These are phyloP conservation scores for Capniomyces stellatus DNA, from an alignment of 371 early-diverging fungal genomes.

Conservation along the genomic window DNA sequence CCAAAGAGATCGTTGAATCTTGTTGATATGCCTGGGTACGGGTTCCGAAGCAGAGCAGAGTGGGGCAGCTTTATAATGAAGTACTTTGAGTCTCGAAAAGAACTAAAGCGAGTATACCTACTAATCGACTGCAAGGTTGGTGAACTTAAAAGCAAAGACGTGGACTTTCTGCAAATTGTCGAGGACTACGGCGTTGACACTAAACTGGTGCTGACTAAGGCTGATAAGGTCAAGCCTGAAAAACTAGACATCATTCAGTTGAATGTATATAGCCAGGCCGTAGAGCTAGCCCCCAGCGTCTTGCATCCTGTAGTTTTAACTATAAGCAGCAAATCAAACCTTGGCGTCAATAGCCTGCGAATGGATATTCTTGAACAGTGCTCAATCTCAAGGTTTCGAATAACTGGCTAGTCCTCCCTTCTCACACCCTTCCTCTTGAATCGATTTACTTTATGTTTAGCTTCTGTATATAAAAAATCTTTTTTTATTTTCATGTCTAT, in stretches of 20 bases:
- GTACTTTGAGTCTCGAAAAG: conserved; percentile 36
- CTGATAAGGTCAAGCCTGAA: conserved; percentile 28
- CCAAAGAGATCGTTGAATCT: conserved; percentile 25
- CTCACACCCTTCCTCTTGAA: too few species aligned
- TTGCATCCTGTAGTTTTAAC: conserved; percentile 6
- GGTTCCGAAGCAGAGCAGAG: conserved; percentile 44
- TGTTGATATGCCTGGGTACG: conserved; percentile 76
- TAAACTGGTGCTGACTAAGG: conserved; percentile 38
- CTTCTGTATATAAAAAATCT: too few species aligned
- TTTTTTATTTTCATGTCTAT: neutral
- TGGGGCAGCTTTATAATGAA: conserved; percentile 51
- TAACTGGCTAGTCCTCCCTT: too few species aligned
- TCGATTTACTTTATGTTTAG: too few species aligned
- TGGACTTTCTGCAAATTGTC: conserved; percentile 33
- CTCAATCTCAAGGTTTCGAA: too few species aligned
- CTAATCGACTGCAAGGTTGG: conserved; percentile 48
- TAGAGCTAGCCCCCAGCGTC: conserved; percentile 9
- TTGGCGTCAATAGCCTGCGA: conserved; percentile 12
- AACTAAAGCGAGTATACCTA: conserved; percentile 42
- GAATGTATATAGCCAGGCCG: conserved; percentile 4
- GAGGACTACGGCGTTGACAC: conserved; percentile 22
- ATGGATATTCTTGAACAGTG: conserved; percentile 15
- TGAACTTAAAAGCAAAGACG: conserved; percentile 38
- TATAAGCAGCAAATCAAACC: conserved; percentile 13
- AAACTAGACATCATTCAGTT: conserved; percentile 6